phyloP scores from a whole-genome alignment of 2,329 filamentous ascomycete species.

The Mariannaea elegans region DNA sequence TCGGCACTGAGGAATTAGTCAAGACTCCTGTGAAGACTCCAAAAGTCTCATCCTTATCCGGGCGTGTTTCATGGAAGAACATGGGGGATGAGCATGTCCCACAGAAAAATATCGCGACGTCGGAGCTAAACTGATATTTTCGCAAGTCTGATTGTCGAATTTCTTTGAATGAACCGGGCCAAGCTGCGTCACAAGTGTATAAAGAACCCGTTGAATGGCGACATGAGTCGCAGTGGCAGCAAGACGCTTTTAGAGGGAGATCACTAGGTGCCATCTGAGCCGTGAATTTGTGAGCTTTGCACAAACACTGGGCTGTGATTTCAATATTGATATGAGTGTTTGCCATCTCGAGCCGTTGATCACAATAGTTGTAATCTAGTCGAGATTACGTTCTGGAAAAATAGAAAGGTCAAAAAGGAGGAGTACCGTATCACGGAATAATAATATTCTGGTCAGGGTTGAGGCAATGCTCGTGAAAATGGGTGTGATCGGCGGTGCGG shows the following conservation, averaged over 20 bases:
- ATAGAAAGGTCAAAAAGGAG: too few species aligned
- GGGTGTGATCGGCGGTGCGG: too few species aligned
- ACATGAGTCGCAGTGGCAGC: constrained; percentile 62
- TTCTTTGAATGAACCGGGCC: constrained; percentile 31
- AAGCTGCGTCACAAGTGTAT: constrained; percentile 41
- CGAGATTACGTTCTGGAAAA: too few species aligned
- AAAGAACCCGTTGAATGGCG: constrained; percentile 55
- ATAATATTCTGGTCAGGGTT: too few species aligned
- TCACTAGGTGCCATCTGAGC: constrained; percentile 41
- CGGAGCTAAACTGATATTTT: constrained; percentile 48
- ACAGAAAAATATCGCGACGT: constrained; percentile 51
- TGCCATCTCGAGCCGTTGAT: background rate
- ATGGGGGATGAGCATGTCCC: constrained; percentile 53
- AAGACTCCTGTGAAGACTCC: constrained; percentile 52
- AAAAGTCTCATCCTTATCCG: constrained; percentile 17
- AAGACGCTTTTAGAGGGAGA: constrained; percentile 52
- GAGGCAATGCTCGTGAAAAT: too few species aligned
- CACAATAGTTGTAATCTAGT: too few species aligned
- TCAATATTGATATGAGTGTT: background rate
- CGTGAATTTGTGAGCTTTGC: constrained; percentile 53
- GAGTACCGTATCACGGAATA: too few species aligned
- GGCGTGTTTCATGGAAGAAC: constrained; percentile 48
- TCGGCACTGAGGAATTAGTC: constrained; percentile 35
- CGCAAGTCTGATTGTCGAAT: constrained; percentile 40
- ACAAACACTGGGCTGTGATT: constrained; percentile 53